Evolutionary conservation across 176 grass and related monocot genomes (phyloP).

Genomic region (Dactylis glomerata): DNA sequence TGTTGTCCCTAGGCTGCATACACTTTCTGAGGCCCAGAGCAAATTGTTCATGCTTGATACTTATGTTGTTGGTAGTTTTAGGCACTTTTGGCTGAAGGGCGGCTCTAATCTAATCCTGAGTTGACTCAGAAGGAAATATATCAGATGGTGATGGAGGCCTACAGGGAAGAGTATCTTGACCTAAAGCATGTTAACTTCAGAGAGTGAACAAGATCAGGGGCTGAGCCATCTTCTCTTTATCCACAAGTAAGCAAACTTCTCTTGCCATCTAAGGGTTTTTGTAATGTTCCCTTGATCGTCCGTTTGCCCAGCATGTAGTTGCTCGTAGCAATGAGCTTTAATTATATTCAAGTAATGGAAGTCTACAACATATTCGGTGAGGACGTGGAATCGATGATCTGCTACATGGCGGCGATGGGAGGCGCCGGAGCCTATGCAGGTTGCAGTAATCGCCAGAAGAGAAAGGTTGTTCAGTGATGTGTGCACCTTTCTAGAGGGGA

Average conservation of each 20-base stretch:
- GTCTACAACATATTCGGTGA: slow-evolving; percentile 86
- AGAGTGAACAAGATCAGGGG: too few relatives aligned
- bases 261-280: background rate
- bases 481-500: background rate
- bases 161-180: too few relatives aligned
- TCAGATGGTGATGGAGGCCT: too few relatives aligned
- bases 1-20: too few relatives aligned
- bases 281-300: background rate
- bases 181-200: too few relatives aligned
- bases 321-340: slow-evolving; percentile 86
- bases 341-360: slow-evolving; percentile 81
- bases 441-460: slow-evolving; percentile 64
- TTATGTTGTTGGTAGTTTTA: slow-evolving; percentile 30
- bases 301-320: slow-evolving; percentile 55
- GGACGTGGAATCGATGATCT: slow-evolving; percentile 91
- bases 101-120: slow-evolving; percentile 76
- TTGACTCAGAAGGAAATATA: slow-evolving; percentile 69
- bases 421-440: slow-evolving; percentile 34
- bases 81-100: slow-evolving; percentile 81
- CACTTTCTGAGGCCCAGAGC: too few relatives aligned
- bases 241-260: too few relatives aligned
- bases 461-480: slow-evolving; percentile 54
- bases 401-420: slow-evolving; percentile 73
- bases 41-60: background rate
- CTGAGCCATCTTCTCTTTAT: too few relatives aligned